A percentile compares a stretch with the other conserved stretches of the same genome.
These are phyloP conservation scores for Penicillium malachiteum DNA, from an alignment of 495 filamentous ascomycete species.

Conservation along the genomic window DNA sequence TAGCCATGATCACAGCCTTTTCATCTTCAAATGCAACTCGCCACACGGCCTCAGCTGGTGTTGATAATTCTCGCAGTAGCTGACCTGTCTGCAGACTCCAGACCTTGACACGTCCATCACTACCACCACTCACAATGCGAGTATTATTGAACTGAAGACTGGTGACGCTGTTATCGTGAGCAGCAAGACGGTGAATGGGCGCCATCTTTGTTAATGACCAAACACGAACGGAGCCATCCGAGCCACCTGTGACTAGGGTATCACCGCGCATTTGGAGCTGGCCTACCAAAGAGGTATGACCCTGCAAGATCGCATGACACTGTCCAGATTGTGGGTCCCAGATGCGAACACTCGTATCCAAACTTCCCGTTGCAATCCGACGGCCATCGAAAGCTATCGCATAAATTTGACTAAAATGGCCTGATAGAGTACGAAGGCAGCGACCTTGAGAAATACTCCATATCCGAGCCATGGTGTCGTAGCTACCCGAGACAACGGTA, in stretches of 20 bases:
- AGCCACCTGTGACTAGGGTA: conserved; percentile 93
- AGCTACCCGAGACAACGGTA: conserved; percentile 92
- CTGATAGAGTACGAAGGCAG: conserved; percentile 84
- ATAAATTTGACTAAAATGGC: conserved; percentile 98
- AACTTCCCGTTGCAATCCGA: conserved; percentile 91
- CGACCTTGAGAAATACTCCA: conserved; percentile 96
- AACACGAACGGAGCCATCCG: conserved; percentile 90
- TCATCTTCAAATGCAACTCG: conserved; percentile 97
- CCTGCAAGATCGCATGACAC: conserved; percentile 90
- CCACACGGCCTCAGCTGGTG: conserved; percentile 93
- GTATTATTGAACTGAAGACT: conserved; percentile 95
- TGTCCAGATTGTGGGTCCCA: conserved; percentile 91
- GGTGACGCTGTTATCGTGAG: conserved; percentile 98
- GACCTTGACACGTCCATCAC: conserved; percentile 93
- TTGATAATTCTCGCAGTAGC: conserved; percentile 85
- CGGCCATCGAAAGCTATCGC: conserved; percentile 95
- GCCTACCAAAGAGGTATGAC: conserved; percentile 95
- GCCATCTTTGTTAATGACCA: conserved; percentile 89
- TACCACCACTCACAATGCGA: conserved; percentile 90
- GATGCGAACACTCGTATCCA: conserved; percentile 95
- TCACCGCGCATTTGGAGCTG: conserved; percentile 93
- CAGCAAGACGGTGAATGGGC: conserved; percentile 89
- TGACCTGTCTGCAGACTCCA: conserved; percentile 92
- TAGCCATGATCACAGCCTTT: conserved; percentile 94
- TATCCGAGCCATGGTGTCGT: conserved; percentile 93